Base-by-base conservation (phyloP, 306 rosid genomes). In the Sicyos baderoa region DNA sequence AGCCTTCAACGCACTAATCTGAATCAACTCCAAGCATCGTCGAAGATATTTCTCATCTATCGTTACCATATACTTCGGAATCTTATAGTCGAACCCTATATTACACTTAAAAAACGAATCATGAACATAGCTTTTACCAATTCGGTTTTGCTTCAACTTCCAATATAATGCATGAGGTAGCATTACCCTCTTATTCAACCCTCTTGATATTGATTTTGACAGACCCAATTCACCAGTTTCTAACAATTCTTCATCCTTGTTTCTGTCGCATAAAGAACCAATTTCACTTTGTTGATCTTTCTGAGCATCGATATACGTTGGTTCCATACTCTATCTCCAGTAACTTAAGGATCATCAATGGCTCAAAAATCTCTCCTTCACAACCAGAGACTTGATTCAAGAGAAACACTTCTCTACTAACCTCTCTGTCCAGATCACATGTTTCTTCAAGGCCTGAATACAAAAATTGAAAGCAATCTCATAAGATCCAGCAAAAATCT, bases 21-120 rank as follows among this genome's bases (percentile, higher is more conserved):
- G 87, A 75, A 94, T 81, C 67, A 82, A 78, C 76, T 88, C 95
- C 37, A 94, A 74, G 85, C 95, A 94, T 53, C 85, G 89, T 17
- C 87, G 96, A 57, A 85, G 79, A 80, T 88, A 85, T 54, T 83
- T 94, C 83, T 94, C 99, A 40, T 94, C 96, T 44, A 80, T 73
- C 32, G 89, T 88, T 74, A 85, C 88, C 86, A 94, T 71, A 77
- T 79, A 87, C 84, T 84, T 94, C 8, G 96, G 95, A 73, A 94
- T 85, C 78, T 86, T 82, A 52, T 62, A 58, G 74, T 83, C 95
- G 9, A 86, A 47, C 70, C 86, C 86, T 76, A 74, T 51, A 67
- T 72, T 82, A 55, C 70, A 64, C n/a, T 77, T 85, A 61, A 81
- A 76, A 67, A 82, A 72, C 5, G 84, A 74, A 75, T 84, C 83